Base-by-base conservation (phyloP, 1,139 yeast species). In the Spathaspora sp. region DNA sequence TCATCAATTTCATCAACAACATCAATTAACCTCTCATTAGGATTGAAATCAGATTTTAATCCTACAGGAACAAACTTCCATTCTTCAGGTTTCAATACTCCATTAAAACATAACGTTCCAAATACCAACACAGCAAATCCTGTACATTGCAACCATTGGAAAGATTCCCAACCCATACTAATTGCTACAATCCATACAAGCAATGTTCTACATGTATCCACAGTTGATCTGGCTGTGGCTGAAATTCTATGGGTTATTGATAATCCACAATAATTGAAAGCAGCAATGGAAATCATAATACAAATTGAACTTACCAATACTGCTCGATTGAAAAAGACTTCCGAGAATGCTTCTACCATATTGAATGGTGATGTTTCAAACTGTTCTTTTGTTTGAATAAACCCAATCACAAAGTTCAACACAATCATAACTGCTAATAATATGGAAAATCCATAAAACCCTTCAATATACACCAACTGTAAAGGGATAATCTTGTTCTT, bases 151-250 rank as follows among this genome's bases (percentile, higher is more conserved):
- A 84, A 64, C 34, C 70, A 60, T 31, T 75, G 73, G 67, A 86
- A 87, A 1, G 72, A 56, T 64, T 88, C 95, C 95, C 95, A 88
- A 2, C 95, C 95, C 56, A 87, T 61, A n/a, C 66, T 45, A 47
- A 87, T 67, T 0, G 95, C 89, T n/a, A 85, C 76, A 1, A 82
- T 44, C 95, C 95, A 88, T 17, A 88, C 91, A 37, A 86, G 67
- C 38, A 86, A 67, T 0, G 95, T 87, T 56, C 95, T 75, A 51
- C 88, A 84, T 0, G 91, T 84, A 58, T 88, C 95, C 41, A 88
- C 79, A 1, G 95, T 88, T 16, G 90, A 82, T 58, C 95, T 74
- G 2, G 93, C 76, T 0, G 95, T 87, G 31, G 95, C 95, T 44
- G 87, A 82, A 44, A 86, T 63, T 43, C 69, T 66, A 44, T 79